These are phyloP conservation scores for Mortierella sp. DNA, from an alignment of 371 early-diverging fungal genomes.

Conservation along the genomic window DNA sequence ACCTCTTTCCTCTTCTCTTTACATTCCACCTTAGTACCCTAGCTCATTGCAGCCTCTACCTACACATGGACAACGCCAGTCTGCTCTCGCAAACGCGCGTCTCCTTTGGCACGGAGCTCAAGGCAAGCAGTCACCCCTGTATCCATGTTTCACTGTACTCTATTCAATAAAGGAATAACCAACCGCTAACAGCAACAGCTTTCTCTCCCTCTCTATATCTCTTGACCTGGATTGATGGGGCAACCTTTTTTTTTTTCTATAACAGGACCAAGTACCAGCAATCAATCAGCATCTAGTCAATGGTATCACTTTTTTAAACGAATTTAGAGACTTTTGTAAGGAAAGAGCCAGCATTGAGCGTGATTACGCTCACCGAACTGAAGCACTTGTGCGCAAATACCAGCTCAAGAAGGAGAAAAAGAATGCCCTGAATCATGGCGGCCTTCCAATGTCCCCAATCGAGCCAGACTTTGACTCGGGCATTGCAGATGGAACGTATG, in stretches of 20 bases:
- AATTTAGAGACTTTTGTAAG: conserved; percentile 81
- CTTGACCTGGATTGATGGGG: no score
- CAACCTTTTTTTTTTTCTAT: background rate
- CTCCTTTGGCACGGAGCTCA: conserved; percentile 52
- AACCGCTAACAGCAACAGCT: background rate
- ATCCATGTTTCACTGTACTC: background rate
- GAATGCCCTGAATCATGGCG: conserved; percentile 20
- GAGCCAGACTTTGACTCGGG: conserved; percentile 52
- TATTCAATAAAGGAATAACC: background rate
- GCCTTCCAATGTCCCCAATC: conserved; percentile 41
- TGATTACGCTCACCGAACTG: conserved; percentile 83
- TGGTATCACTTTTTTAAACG: conserved; percentile 72
- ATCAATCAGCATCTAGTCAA: conserved; percentile 70
- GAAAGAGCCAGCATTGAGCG: conserved; percentile 81
- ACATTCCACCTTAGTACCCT: background rate
- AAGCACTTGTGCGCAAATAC: conserved; percentile 75
- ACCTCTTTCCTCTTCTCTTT: background rate
- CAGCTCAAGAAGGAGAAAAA: conserved; percentile 59
- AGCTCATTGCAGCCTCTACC: background rate
- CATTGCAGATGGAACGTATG: conserved; percentile 51
- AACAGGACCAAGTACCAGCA: conserved; percentile 68
- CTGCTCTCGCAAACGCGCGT: conserved; percentile 18
- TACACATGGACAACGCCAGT: conserved; percentile 36
- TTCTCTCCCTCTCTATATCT: no score
- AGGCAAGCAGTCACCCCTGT: conserved; percentile 22